These are phyloP conservation scores for Brassica juncea DNA, from an alignment of 345 rosid species.

Conservation along the genomic window DNA sequence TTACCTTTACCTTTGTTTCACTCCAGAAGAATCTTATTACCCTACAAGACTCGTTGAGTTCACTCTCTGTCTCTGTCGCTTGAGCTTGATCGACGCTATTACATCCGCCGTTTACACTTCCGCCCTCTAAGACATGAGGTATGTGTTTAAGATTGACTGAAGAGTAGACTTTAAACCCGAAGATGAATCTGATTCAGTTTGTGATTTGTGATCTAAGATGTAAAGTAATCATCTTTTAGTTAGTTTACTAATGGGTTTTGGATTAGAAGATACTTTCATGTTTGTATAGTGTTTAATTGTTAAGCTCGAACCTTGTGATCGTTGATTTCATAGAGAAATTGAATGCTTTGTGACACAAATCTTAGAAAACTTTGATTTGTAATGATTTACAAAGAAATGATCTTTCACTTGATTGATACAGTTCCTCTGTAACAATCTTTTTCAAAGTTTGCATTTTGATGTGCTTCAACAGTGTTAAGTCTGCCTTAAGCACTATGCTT, in stretches of 20 bases:
- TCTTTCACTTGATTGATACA: not conserved
- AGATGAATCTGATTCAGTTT: not conserved
- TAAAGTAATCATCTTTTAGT: not conserved
- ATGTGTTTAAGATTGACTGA: not conserved
- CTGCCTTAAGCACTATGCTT: not conserved
- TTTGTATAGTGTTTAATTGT: not conserved
- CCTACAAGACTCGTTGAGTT: constrained; percentile 2
- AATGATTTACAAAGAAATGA: not conserved
- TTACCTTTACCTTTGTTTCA: not conserved
- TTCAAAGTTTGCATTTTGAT: not conserved
- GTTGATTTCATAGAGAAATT: not conserved
- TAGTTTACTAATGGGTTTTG: constrained; percentile 10
- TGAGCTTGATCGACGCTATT: constrained; percentile 21
- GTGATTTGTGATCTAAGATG: not conserved
- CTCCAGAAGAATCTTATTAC: not conserved
- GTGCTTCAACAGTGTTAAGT: not conserved
- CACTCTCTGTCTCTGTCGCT: not conserved
- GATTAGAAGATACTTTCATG: not conserved
- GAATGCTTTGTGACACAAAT: not conserved
- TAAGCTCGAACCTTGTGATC: not conserved
- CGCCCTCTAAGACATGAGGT: constrained; percentile 36
- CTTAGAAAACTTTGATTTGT: not conserved
- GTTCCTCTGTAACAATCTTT: not conserved
- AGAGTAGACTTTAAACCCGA: not conserved
- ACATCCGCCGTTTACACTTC: not conserved